These are phyloP conservation scores for Jaenimonas drosophilae DNA, from an alignment of 208 protist species.

Conservation along the genomic window DNA sequence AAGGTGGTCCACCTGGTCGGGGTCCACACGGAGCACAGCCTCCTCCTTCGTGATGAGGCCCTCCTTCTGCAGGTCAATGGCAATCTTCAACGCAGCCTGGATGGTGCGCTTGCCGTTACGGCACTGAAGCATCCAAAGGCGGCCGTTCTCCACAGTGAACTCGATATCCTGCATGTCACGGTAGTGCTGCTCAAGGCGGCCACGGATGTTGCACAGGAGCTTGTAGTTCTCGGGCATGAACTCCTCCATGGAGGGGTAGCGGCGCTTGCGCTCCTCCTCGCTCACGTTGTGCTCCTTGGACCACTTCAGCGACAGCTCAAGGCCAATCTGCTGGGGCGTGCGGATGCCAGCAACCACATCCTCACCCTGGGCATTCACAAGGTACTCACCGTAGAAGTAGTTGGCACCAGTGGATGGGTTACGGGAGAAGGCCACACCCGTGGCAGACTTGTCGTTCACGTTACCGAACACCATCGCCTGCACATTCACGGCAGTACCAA, in stretches of 20 bases:
- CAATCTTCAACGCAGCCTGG: conserved; percentile 79
- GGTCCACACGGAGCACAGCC: conserved; percentile 78
- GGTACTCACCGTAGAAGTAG: conserved; percentile 92
- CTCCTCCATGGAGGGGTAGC: conserved; percentile 80
- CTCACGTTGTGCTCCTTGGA: conserved; percentile 55
- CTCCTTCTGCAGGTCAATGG: conserved; percentile 89
- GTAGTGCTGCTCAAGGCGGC: conserved; percentile 86
- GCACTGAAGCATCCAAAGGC: conserved; percentile 93
- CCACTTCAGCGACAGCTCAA: conserved; percentile 48
- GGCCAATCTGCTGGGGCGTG: conserved; percentile 84
- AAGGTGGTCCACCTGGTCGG: conserved; percentile 79
- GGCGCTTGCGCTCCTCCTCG: conserved; percentile 45
- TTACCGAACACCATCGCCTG: conserved; percentile 96
- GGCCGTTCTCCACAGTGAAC: conserved; percentile 93
- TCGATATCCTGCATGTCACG: conserved; percentile 96
- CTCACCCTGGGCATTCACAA: conserved; percentile 94
- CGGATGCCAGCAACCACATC: conserved; percentile 95
- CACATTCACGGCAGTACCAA: conserved; percentile 93
- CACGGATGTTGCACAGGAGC: conserved; percentile 73
- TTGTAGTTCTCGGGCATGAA: conserved; percentile 79
- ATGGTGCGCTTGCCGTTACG: conserved; percentile 92
- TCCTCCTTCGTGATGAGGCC: conserved; percentile 87
- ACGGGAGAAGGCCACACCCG: conserved; percentile 93
- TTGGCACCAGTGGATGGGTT: conserved; percentile 91
- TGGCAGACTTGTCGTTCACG: conserved; percentile 84